Evolutionary conservation across 495 filamentous ascomycete species (phyloP), one percentile per base, ranked within the genome.

Genomic region (Astrocystis sublimbata): DNA sequence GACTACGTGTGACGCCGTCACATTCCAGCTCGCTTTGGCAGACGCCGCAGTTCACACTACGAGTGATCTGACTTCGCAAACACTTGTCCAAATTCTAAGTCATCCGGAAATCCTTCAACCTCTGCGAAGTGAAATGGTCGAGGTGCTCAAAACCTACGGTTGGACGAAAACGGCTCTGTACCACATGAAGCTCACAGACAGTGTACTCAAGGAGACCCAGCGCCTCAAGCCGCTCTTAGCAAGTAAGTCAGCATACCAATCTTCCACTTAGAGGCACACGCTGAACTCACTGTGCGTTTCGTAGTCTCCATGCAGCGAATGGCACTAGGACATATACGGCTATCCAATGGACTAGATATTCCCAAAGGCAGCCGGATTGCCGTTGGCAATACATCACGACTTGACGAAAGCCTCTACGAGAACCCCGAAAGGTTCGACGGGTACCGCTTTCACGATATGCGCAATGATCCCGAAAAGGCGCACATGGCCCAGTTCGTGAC

Each of bases 111-210:
- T 75, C 7, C 42, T 78, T 0, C 40, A 72, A 17, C 60, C 60
- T 6, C 64, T 82, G 6, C 68, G 78, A 1, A 59, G 76, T 2
- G 78, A 81, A 63, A 67, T 75, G 12, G 26, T 64, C 5, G 33
- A 51, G 4, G 71, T 74, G 0, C 68, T 79, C 23, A 50, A 61
- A 15, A 65, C 74, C 8, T 66, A 70, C 36, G 73, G 69, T 10
- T 73, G 83, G 71, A 76, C 77, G 23, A 84, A 81, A 68, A 71
- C 72, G 12, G 77, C 76, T 7, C 61, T 85, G 13, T 74, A 78
- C 43, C 85, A 83, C 62, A 64, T 86, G 70, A 79, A 79, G 63
- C 62, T 83, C 36, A 72, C 86, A 65, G 81, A 84, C 64, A 79
- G 76, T 65, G 73, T 80, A 5, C 41, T 82, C 40, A 82, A 80